phyloP scores from a whole-genome alignment of 306 rosid genomes.

The Chamaecrista fasciculata region DNA sequence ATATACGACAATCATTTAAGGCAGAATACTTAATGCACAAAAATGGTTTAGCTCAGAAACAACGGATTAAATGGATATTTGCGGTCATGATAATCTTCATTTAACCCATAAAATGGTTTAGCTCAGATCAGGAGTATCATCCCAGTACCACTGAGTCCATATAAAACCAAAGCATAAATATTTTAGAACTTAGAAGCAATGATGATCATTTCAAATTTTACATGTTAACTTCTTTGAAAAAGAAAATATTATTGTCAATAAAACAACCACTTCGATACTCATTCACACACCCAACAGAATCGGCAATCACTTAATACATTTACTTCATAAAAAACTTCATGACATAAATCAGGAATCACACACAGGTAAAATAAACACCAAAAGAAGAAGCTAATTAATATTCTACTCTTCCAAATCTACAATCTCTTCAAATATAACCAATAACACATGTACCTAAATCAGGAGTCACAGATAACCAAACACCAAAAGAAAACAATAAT shows the following conservation, averaged over 20 bases:
- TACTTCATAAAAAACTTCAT: neutral
- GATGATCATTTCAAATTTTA: neutral
- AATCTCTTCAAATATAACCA: neutral
- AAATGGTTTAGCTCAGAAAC: too few relatives aligned
- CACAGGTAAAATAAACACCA: neutral
- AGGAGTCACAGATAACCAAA: neutral
- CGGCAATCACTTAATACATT: neutral
- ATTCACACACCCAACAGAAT: slow-evolving; percentile 21
- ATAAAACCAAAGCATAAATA: neutral
- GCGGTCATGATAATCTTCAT: neutral
- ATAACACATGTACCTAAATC: neutral
- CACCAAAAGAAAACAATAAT: neutral
- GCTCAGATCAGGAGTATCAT: slow-evolving; percentile 21
- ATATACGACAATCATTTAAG: neutral
- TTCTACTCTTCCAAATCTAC: neutral
- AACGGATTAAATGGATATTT: slow-evolving; percentile 1
- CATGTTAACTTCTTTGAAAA: too few relatives aligned
- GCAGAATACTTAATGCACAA: neutral
- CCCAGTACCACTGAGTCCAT: neutral
- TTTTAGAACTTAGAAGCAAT: neutral
- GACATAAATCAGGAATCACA: neutral
- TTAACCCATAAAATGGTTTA: neutral
- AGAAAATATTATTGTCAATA: slow-evolving; percentile 2
- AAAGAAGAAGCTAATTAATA: neutral
- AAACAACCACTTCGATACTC: slow-evolving; percentile 20